Evolutionary conservation across 176 grass and related monocot species (phyloP).

Genomic region (Chloris gayana): DNA sequence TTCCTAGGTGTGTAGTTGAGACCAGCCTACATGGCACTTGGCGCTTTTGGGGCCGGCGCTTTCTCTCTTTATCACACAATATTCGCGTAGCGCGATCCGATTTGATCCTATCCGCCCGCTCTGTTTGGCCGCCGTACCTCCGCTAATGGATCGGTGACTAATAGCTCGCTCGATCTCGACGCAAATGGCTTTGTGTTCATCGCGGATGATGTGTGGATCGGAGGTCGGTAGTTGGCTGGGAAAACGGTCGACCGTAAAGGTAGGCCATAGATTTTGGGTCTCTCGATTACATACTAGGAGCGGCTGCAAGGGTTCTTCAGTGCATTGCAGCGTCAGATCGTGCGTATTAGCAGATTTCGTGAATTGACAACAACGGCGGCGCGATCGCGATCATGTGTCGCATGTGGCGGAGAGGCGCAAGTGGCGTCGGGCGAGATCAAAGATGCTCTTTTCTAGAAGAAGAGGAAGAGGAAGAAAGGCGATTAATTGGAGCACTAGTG

Average conservation of each 20-base stretch:
- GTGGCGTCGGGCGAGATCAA: constrained; percentile 17
- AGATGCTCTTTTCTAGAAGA: constrained; percentile 19
- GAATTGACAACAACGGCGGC: not conserved
- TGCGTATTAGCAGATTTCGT: not conserved
- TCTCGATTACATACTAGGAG: not conserved
- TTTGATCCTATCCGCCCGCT: constrained; percentile 36
- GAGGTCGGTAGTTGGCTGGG: not conserved
- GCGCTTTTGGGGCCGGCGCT: not conserved
- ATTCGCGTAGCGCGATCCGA: constrained; percentile 32
- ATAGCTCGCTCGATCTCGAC: too few relatives aligned
- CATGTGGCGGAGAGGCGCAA: constrained; percentile 25
- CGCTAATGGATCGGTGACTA: constrained; percentile 24
- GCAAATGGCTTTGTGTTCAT: not conserved
- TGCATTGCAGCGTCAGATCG: constrained; percentile 24
- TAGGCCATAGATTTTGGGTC: not conserved
- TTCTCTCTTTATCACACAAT: constrained; percentile 15
- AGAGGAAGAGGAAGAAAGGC: constrained; percentile 28
- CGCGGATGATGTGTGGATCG: too few relatives aligned
- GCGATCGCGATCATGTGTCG: constrained; percentile 29
- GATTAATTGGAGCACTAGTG: not conserved
- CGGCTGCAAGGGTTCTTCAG: not conserved
- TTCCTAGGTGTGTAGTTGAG: constrained; percentile 40
- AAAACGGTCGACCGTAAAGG: not conserved
- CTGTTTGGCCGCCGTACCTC: not conserved
- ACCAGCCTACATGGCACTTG: constrained; percentile 41